phyloP scores from a whole-genome alignment of 352 stramenopile species.

The Phytophthora cryptogea region DNA sequence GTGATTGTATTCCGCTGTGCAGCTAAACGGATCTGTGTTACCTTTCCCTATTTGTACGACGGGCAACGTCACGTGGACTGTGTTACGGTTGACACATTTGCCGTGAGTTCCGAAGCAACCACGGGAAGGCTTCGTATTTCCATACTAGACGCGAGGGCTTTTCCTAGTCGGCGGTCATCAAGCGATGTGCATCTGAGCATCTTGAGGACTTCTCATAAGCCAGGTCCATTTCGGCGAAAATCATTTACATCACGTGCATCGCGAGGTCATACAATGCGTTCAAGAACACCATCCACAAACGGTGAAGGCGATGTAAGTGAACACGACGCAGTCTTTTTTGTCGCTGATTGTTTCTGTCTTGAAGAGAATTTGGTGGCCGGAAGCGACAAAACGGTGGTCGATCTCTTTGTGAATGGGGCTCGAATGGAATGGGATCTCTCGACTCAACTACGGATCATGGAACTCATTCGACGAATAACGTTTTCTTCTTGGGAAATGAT shows the following conservation, averaged over 20 bases:
- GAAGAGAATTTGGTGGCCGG: constrained; percentile 62
- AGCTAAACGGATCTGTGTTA: constrained; percentile 60
- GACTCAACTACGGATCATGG: constrained; percentile 62
- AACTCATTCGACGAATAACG: constrained; percentile 69
- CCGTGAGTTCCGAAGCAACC: constrained; percentile 64
- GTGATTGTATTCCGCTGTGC: constrained; percentile 62
- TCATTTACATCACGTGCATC: constrained; percentile 21
- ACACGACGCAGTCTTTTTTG: constrained; percentile 44
- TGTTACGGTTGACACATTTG: constrained; percentile 60
- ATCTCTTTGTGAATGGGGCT: constrained; percentile 65
- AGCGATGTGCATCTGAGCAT: constrained; percentile 4
- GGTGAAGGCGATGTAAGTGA: neutral
- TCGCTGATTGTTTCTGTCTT: constrained; percentile 57
- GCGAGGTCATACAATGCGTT: constrained; percentile 1
- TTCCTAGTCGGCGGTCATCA: constrained; percentile 21
- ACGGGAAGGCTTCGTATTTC: constrained; percentile 60
- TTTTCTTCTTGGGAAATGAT: constrained; percentile 83
- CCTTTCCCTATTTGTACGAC: constrained; percentile 47
- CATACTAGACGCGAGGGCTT: constrained; percentile 42
- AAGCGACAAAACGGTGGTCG: constrained; percentile 58
- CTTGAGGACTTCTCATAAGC: constrained; percentile 8
- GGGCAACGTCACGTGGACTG: constrained; percentile 47
- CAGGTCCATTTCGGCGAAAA: constrained; percentile 11
- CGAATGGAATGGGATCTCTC: constrained; percentile 54
- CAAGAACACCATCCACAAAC: neutral